A percentile compares a stretch with the other conserved stretches of the same genome.
Conservation (phyloP, 1,284 basidiomycete species). For the Thecaphora frezii region DNA sequence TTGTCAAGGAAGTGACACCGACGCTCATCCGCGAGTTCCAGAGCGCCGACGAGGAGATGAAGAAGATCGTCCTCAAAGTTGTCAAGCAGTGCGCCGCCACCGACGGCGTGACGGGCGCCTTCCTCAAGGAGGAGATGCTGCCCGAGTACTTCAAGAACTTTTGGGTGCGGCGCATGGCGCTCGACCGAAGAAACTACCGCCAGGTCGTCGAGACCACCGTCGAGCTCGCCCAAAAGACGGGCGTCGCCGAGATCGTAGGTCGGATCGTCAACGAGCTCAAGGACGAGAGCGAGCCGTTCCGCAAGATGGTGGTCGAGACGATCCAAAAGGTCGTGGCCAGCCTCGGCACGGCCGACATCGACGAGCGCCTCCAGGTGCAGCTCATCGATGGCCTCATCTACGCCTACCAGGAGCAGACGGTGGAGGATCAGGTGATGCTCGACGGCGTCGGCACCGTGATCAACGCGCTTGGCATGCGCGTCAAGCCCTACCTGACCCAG, state of each 20-base stretch:
- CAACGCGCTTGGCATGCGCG: slow-evolving; percentile 92
- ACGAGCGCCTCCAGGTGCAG: slow-evolving; percentile 88
- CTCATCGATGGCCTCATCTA: slow-evolving; percentile 98
- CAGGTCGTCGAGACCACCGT: slow-evolving; percentile 99
- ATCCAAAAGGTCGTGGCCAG: slow-evolving; percentile 93
- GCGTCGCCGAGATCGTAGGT: slow-evolving; percentile 92
- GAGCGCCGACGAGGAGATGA: slow-evolving; percentile 99
- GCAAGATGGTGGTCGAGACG: slow-evolving; percentile 99
- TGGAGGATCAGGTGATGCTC: slow-evolving; percentile 97
- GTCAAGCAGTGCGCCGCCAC: slow-evolving; percentile 98
- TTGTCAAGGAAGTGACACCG: slow-evolving; percentile 58
- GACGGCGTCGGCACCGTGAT: slow-evolving; percentile 97
- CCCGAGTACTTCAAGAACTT: slow-evolving; percentile 99
- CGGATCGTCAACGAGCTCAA: slow-evolving; percentile 95
- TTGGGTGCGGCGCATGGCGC: slow-evolving; percentile 91
- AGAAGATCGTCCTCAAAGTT: slow-evolving; percentile 98
- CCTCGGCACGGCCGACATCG: slow-evolving; percentile 91
- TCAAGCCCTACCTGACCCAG: slow-evolving; percentile 97
- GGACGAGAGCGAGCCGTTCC: slow-evolving; percentile 78
- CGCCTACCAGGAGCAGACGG: slow-evolving; percentile 98
- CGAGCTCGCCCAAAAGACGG: slow-evolving; percentile 93
- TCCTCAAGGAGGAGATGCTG: slow-evolving; percentile 82
- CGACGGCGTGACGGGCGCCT: slow-evolving; percentile 64
- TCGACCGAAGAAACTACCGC: slow-evolving; percentile 91
- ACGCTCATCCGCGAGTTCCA: slow-evolving; percentile 93